These are phyloP conservation scores for Paraphoma chrysanthemicola DNA, from an alignment of 2,329 filamentous ascomycete genomes.

Conservation along the genomic window DNA sequence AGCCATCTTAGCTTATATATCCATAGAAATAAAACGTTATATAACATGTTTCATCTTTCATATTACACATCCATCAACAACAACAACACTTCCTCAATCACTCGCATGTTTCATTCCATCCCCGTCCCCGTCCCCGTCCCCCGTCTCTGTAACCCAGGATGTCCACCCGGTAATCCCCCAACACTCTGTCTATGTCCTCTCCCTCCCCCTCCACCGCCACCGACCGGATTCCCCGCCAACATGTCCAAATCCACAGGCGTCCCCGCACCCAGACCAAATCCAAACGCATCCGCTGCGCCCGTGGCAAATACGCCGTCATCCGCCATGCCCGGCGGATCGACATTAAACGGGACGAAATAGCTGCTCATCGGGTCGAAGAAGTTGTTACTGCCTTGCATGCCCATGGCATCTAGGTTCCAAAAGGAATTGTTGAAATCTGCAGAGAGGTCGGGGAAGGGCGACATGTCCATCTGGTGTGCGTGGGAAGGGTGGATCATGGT, in stretches of 20 bases:
- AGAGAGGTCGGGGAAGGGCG: slow-evolving; percentile 42
- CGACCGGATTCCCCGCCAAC: slow-evolving; percentile 16
- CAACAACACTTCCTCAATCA: too few species aligned
- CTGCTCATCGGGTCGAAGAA: slow-evolving; percentile 63
- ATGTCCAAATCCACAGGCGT: slow-evolving; percentile 24
- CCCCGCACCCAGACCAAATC: slow-evolving; percentile 32
- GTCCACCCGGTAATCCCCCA: not conserved
- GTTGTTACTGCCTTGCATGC: slow-evolving; percentile 23
- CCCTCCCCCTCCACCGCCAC: not conserved
- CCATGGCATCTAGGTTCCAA: slow-evolving; percentile 45
- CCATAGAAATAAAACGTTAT: not conserved
- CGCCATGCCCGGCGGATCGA: slow-evolving; percentile 70
- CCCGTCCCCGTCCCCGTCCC: not conserved
- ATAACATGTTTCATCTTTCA: too few species aligned
- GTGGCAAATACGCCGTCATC: slow-evolving; percentile 45
- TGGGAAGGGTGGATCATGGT: slow-evolving; percentile 36
- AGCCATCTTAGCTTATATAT: not conserved
- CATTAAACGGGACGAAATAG: slow-evolving; percentile 94
- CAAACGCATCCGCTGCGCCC: slow-evolving; percentile 20
- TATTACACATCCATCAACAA: too few species aligned
- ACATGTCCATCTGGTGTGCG: slow-evolving; percentile 41
- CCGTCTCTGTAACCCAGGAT: slow-evolving; percentile 1
- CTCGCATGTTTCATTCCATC: not conserved
- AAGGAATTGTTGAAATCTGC: slow-evolving; percentile 40
- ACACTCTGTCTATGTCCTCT: not conserved